These are phyloP conservation scores for Plectosphaerella sp. DNA, from an alignment of 2,329 filamentous ascomycete species.

Conservation along the genomic window DNA sequence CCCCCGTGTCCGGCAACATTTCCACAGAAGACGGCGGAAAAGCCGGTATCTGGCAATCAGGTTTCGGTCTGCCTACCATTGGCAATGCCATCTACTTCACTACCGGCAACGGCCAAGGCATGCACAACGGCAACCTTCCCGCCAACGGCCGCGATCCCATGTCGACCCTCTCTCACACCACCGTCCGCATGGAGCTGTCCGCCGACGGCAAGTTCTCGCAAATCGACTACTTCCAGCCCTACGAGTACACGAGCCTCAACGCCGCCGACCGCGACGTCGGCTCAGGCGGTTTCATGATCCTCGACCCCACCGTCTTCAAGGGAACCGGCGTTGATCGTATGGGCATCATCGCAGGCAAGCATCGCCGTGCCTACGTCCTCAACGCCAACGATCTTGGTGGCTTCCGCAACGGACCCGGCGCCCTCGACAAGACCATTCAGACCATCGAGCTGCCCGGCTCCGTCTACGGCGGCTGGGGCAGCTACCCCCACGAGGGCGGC, in stretches of 20 bases:
- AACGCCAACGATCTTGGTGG: conserved; percentile 36
- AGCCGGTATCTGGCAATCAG: conserved; percentile 30
- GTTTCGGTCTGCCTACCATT: conserved; percentile 25
- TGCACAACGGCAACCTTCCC: conserved; percentile 26
- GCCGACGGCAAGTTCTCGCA: conserved; percentile 13
- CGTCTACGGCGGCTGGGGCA: conserved; percentile 30
- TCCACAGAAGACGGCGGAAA: conserved; percentile 19
- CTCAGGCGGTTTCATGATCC: conserved; percentile 24
- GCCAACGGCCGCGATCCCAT: conserved; percentile 25
- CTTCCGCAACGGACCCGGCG: conserved; percentile 29
- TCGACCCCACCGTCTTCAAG: conserved; percentile 26
- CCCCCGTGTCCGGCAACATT: conserved; percentile 14
- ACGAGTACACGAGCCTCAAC: conserved; percentile 31
- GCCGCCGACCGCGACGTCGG: conserved; percentile 34
- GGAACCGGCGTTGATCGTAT: conserved; percentile 28
- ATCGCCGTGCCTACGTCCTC: conserved; percentile 32
- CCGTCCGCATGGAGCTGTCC: conserved; percentile 23
- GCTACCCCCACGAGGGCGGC: conserved; percentile 36
- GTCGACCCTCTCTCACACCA: conserved; percentile 25
- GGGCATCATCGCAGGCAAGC: conserved; percentile 32
- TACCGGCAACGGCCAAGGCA: conserved; percentile 23
- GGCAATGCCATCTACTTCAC: conserved; percentile 21
- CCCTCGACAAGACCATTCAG: conserved; percentile 30
- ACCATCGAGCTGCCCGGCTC: conserved; percentile 25
- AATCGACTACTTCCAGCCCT: conserved; percentile 36